Base-by-base conservation (phyloP, 176 grass and related monocot species). In the Cymbopogon citratus region DNA sequence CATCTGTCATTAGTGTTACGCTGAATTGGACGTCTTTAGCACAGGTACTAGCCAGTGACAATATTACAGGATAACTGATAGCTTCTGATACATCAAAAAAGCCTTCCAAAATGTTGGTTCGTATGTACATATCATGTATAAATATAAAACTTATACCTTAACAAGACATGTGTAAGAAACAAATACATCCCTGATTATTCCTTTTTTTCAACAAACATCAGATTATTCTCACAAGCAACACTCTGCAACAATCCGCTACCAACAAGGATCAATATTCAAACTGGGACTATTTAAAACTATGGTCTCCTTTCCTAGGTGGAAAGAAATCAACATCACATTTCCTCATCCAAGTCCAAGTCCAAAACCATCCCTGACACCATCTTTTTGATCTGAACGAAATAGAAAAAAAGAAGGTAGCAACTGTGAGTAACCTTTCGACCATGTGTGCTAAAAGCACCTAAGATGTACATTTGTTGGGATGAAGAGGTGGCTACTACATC, bases 311-410 rank as follows among this genome's bases (percentile, higher is more conserved):
- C 11, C 63, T 49, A 34, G 41, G 18, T 24, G 28, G 43, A 68
- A 80, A 36, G 43, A 41, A 19, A 38, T 26, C 7, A 16, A 36
- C 3, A 23, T 0, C 16, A 18, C 19, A 2, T 21, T 40, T 24
- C 6, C 2, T 69, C 5, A 1, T 26, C 4, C 44, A 39, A 39
- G 26, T 82, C 65, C 5, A 48, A 60, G 9, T 85, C 15, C 66
- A 82, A 59, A 25, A 89, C 21, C 46, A 89, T 78, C 28, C 5
- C 67, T 12, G 83, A 74, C 28, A 86, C 67, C 83, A 90, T 86
- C 35, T 7, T 79, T 0, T 66, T 49, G 27, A 89, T 78, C 87
- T 89, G 78, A n/a, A 25, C 7, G 9, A 82, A 72, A 78, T 0
- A 38, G 2, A 13, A 74, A 73, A 48, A 19, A 0, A 21, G 3